Evolutionary conservation across 2,329 filamentous ascomycete species (phyloP).

Genomic region (Aspergillus tamarii): DNA sequence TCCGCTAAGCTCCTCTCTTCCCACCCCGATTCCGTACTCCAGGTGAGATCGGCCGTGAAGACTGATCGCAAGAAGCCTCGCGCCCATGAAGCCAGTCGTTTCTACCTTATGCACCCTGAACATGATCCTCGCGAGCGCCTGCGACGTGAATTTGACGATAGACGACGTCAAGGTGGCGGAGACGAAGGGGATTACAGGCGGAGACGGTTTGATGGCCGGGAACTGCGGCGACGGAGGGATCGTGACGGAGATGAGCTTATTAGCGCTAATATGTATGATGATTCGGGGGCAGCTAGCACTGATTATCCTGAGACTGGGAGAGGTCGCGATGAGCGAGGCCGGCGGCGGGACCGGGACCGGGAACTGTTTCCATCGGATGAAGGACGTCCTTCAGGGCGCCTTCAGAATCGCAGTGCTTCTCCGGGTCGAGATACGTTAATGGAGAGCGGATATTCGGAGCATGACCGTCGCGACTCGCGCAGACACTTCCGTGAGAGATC

Average conservation of each 20-base stretch:
- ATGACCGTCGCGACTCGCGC: conserved; percentile 40
- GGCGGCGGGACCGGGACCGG: conserved; percentile 28
- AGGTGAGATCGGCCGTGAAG: conserved; percentile 72
- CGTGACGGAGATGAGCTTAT: conserved; percentile 62
- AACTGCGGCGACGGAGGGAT: conserved; percentile 46
- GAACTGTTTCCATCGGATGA: conserved; percentile 46
- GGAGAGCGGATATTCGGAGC: conserved; percentile 39
- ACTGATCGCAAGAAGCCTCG: conserved; percentile 79
- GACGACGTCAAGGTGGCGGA: conserved; percentile 41
- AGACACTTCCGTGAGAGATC: conserved; percentile 49
- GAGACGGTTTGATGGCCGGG: conserved; percentile 66
- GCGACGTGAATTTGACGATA: conserved; percentile 56
- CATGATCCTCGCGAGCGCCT: conserved; percentile 78
- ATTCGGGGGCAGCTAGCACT: conserved; percentile 52
- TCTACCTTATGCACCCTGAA: conserved; percentile 90
- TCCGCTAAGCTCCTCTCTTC: conserved; percentile 69
- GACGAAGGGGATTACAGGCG: conserved; percentile 49
- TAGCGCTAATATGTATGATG: conserved; percentile 81
- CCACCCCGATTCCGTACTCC: conserved; percentile 70
- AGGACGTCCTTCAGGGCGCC: conserved; percentile 45
- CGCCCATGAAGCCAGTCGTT: conserved; percentile 80
- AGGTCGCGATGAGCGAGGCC: conserved; percentile 33
- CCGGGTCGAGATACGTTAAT: conserved; percentile 58
- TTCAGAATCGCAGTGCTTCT: conserved; percentile 64
- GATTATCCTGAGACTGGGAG: conserved; percentile 35